Evolutionary conservation across 2,329 filamentous ascomycete genomes (phyloP), one percentile per base, ranked within the genome.

Genomic region (Colletotrichum karsti): DNA sequence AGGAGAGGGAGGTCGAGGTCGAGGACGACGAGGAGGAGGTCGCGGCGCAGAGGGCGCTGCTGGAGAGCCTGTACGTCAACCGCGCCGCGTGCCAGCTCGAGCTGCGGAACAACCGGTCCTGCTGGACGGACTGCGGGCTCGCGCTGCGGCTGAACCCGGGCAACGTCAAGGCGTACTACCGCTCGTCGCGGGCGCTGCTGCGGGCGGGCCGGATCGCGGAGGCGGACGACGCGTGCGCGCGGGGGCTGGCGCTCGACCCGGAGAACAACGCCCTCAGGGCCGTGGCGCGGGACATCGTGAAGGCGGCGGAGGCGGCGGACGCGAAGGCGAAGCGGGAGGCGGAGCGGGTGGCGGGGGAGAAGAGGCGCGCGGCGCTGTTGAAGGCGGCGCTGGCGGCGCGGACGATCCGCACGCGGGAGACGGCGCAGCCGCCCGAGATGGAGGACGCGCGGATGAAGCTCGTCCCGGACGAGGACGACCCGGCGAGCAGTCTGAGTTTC

Each of bases 111-210:
- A 96, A 95, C 81, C 91, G 95, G 71, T 91, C 90, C 70, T 94
- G 92, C 81, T 97, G 92, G 75, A 86, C 92, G 53, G 96, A 98
- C 84, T 96, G 95, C 79, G 92, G 91, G 2, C 86, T 89, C 7
- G 92, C 93, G 1, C 86, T 99, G 68, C 88, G 90, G 41, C 84
- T 98, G 66, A 97, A 98, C 80, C 87, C 91, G 3, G 79, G 78
- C 56, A 98, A 97, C 78, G 79, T 97, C 75, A 99, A 99, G 82
- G 95, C 96, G 1, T 94, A 91, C 81, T 99, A 97, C 81, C 92
- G 96, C 70, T 94, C 92, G 62, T 89, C 92, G 3, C 85, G 87
- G 67, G 95, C 96, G 4, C 87, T 97, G 63, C 83, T 97, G 26
- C 89, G 91, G 1, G 88, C 98, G 15, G 91, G 93, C 77, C 93